Evolutionary conservation across 1,284 basidiomycete genomes (phyloP), one percentile per base, ranked within the genome.

Genomic region (Ceratobasidium sp.): DNA sequence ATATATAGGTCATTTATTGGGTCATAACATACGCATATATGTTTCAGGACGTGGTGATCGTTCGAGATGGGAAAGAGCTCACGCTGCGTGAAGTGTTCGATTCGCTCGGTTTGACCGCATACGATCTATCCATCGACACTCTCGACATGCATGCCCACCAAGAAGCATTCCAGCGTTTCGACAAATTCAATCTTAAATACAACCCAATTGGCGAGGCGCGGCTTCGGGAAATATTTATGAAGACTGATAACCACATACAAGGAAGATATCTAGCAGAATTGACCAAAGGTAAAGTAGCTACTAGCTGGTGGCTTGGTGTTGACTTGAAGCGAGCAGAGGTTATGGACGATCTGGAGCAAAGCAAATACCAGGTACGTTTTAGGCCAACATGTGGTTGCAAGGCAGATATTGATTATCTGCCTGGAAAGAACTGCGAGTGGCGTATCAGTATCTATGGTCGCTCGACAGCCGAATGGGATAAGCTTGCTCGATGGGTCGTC

Each of bases 101-200:
- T 78, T 96, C 94, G 40, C 87, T 99, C 36, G 91, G 96, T 77
- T 83, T 99, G 40, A 96, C 94, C 0, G 96, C 97, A 1, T 99
- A 99, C 81, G 97, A 99, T 77, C 86, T 99, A 46, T 97, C 95
- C 8, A 99, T 99, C 79, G 97, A 99, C 79, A 99, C 97, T 5
- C 87, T 99, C 59, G 97, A 99, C 79, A 99, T 98, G 97, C 97
- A 99, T 76, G 97, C 97, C 0, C 96, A 99, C 81, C 92, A 94
- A 76, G 95, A 96, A 77, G 91, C 95, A 7, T 98, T 98, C 85
- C 96, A 99, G 81, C 89, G 97, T 21, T 99, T 98, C 78, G 97
- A 98, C 83, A 93, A 95, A 78, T 96, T 96, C 82, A 96, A 96
- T 78, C 81, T 93, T 51, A 94, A 95, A 81, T 96, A 96, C 79